Evolutionary conservation across 2,329 filamentous ascomycete species (phyloP), one percentile per base, ranked within the genome.

Genomic region (Pezicula neosporulosa): DNA sequence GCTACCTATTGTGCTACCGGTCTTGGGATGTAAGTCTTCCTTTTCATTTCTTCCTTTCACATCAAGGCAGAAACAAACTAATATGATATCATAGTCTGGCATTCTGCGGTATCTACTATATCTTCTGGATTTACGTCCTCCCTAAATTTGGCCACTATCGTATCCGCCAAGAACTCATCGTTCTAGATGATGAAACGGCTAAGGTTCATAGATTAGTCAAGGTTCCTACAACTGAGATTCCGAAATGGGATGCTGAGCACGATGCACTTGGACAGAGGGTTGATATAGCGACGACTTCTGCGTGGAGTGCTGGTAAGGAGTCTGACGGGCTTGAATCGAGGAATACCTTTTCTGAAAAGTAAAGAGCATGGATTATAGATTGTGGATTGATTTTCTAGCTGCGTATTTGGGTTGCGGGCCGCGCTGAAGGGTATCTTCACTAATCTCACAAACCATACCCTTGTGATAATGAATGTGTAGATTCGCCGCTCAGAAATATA

Each of bases 1-100:
- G 85, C 76, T 1, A 89, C 85, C 0, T 89, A 89, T 58, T 77
- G 79, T 18, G 78, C 83, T 0, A 77, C 82, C 0, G 85, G 86
- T 0, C 76, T 89, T 51, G 83, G 66, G 19, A 77, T 87, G 80
- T 84, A 71, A 73, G 80, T 78, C n/a, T 47, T n/a, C 13, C 43
- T 48, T 19, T 46, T 18, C 13, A 30, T 21, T 16, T 44, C 35
- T 10, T 30, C n/a, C 28, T 37, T 3, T 27, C 13, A n/a, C n/a
- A n/a, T n/a, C n/a, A n/a, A n/a, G n/a, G 4, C 13, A 15, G 6
- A 4, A 16, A 37, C 4, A 37, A 7, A 16, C 35, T 37, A 37
- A 37, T 37, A 16, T 6, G 16, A 9, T 6, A 12, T 37, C 5
- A 16, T 37, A 12, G 21, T 35, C 18, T 42, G 37, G 27, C 30